phyloP scores from a whole-genome alignment of 192 early-diverging fungal genomes.

The Entomortierella parvispora region DNA sequence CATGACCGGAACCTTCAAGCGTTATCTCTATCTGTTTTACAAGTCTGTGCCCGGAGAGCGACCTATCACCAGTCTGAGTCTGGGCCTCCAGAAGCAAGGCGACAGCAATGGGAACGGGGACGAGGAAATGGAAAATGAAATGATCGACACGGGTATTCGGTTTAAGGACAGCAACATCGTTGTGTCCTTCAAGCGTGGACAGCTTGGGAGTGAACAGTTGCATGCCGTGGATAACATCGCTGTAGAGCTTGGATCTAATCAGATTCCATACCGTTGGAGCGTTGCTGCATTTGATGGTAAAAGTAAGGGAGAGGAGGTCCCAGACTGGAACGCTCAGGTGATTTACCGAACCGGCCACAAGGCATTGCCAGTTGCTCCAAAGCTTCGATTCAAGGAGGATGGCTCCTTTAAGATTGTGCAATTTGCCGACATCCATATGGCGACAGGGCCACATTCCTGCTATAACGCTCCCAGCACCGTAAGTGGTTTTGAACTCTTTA shows the following conservation, averaged over 20 bases:
- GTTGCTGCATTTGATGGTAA: conserved; percentile 9
- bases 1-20: conserved; percentile 38
- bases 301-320: conserved; percentile 7
- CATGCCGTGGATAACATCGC: conserved; percentile 36
- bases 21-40: conserved; percentile 50
- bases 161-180: conserved; percentile 38
- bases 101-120: not conserved
- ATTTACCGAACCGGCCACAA: conserved; percentile 20
- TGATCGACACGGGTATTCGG: conserved; percentile 34
- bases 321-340: conserved; percentile 40
- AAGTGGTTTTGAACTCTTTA: not conserved
- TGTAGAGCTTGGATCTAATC: conserved; percentile 31
- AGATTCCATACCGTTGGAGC: conserved; percentile 29
- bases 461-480: conserved; percentile 41
- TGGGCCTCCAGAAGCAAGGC: conserved; percentile 10
- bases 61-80: conserved; percentile 25
- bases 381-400: conserved; percentile 45
- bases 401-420: conserved; percentile 60
- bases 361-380: conserved; percentile 16
- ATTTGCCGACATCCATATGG: conserved; percentile 59
- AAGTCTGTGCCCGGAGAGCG: conserved; percentile 41
- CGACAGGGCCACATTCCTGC: conserved; percentile 54
- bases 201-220: not conserved
- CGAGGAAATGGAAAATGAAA: not conserved
- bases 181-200: conserved; percentile 21